phyloP scores from a whole-genome alignment of 2,329 filamentous ascomycete genomes.

The Trichoderma sp. region DNA sequence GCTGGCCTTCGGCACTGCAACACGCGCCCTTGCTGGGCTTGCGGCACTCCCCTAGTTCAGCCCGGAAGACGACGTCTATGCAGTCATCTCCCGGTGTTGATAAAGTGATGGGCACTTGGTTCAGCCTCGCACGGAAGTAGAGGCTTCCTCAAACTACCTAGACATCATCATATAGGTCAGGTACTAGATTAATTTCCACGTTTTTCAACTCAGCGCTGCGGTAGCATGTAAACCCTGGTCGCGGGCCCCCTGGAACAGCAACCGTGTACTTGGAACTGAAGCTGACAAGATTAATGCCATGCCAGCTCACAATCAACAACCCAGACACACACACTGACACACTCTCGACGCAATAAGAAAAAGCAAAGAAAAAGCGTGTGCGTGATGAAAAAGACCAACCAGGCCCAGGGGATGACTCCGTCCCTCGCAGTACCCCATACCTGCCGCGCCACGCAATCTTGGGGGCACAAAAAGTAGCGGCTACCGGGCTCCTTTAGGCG shows the following conservation, averaged over 20 bases:
- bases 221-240: not conserved
- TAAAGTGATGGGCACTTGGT: conserved; percentile 5
- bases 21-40: conserved; percentile 9
- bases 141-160: not conserved
- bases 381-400: not conserved
- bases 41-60: conserved; percentile 11
- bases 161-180: not conserved
- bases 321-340: not conserved
- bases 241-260: not conserved
- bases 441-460: not conserved
- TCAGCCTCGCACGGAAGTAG: conserved; percentile 5
- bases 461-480: not conserved
- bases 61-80: conserved; percentile 2
- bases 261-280: conserved; percentile 1
- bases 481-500: not conserved
- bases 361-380: not conserved
- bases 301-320: not conserved
- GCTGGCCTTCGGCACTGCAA: conserved; percentile 1
- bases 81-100: not conserved
- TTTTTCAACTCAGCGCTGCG: not conserved
- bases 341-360: not conserved
- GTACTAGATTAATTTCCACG: not conserved
- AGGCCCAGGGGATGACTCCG: not conserved
- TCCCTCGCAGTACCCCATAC: not conserved
- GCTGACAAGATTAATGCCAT: not conserved